A percentile compares a stretch with the other conserved stretches of the same genome.
Conservation (phyloP, 2,329 filamentous ascomycete genomes). For the Calonectria pauciramosa region DNA sequence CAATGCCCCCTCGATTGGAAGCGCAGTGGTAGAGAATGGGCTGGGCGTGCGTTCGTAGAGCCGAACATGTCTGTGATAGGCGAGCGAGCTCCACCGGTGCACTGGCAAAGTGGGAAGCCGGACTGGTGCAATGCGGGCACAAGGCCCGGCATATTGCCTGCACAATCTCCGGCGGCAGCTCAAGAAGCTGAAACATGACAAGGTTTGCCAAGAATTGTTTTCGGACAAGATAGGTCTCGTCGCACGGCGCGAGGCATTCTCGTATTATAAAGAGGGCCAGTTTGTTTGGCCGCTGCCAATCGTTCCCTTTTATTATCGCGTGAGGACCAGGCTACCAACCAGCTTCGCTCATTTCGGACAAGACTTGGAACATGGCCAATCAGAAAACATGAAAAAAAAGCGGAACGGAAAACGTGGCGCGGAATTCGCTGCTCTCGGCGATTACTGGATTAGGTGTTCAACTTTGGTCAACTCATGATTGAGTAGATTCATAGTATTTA, state of each 20-base stretch:
- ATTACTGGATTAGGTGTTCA: not conserved
- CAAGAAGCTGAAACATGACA: slow-evolving; percentile 10
- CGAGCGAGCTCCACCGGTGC: not conserved
- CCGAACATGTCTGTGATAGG: slow-evolving; percentile 13
- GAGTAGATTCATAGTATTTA: not conserved
- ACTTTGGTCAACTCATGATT: not conserved
- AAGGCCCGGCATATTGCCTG: not conserved
- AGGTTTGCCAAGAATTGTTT: not conserved
- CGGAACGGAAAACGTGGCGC: not conserved
- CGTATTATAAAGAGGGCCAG: not conserved
- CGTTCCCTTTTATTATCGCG: not conserved
- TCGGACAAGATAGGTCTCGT: not conserved
- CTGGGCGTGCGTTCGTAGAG: not conserved
- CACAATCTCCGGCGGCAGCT: slow-evolving; percentile 2
- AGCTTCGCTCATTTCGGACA: not conserved
- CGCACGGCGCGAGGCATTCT: not conserved
- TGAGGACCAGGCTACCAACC: not conserved
- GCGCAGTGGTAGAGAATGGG: not conserved
- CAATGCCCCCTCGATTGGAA: not conserved
- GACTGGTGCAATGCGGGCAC: not conserved
- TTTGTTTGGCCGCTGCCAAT: not conserved
- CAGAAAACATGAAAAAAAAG: not conserved
- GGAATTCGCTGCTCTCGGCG: not conserved
- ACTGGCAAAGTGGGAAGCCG: rapidly evolving
- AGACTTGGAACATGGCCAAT: not conserved